Conservation (phyloP, 768 basidiomycete genomes). For the Sarcodon sp. region DNA sequence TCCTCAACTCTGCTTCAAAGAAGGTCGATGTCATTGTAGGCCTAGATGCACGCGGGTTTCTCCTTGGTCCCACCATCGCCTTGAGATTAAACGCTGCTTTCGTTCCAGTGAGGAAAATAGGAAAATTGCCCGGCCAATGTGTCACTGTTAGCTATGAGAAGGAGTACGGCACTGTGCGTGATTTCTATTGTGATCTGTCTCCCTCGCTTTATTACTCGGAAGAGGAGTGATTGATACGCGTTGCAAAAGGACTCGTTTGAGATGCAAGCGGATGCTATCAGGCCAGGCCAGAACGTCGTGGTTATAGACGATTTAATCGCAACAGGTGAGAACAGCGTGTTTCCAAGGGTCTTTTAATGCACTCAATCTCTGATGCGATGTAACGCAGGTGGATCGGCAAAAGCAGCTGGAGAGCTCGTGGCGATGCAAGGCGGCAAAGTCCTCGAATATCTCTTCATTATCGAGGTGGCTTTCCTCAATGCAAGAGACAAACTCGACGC, state of each 20-base stretch:
- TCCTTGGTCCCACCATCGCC: conserved; percentile 88
- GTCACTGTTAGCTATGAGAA: conserved; percentile 70
- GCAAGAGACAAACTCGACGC: conserved; percentile 72
- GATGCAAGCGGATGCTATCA: conserved; percentile 83
- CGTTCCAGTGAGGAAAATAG: conserved; percentile 87
- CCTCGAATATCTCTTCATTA: conserved; percentile 90
- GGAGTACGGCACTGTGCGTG: conserved; percentile 79
- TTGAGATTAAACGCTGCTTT: conserved; percentile 86
- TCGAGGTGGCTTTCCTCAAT: conserved; percentile 68
- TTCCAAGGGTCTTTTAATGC: not conserved
- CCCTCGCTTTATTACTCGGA: not conserved
- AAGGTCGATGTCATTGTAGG: conserved; percentile 91
- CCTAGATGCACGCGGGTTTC: conserved; percentile 91
- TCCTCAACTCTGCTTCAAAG: conserved; percentile 40
- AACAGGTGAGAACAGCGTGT: conserved; percentile 47
- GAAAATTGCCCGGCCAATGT: conserved; percentile 88
- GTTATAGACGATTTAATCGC: conserved; percentile 95
- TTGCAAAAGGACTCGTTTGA: conserved; percentile 78
- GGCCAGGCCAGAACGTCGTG: conserved; percentile 71
- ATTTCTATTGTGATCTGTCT: not conserved
- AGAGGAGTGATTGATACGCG: not conserved
- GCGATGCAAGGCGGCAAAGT: conserved; percentile 72
- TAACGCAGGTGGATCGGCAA: conserved; percentile 75
- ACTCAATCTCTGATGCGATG: not conserved
- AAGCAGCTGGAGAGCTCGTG: conserved; percentile 85